A percentile compares a stretch with the other conserved stretches of the same genome.
Evolutionary conservation across 31 red algal species (phyloP).

Genomic region (Porphyra umbilicalis): DNA sequence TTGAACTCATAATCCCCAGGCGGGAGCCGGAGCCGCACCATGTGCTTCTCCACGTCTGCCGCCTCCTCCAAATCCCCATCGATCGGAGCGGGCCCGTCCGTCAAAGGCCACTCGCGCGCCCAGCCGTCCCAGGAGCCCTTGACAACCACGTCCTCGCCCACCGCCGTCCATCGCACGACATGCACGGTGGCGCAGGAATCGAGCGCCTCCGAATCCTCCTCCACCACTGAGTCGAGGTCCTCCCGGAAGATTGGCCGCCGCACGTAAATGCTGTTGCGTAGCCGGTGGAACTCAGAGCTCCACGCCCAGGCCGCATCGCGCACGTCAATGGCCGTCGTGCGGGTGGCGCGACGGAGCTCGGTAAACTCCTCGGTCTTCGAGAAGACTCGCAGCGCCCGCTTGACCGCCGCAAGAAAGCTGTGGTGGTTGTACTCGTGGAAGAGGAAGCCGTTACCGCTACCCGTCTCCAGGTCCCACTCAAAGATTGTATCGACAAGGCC

Average conservation of each 20-base stretch:
- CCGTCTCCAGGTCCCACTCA: constrained; percentile 85
- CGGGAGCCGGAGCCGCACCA: constrained; percentile 50
- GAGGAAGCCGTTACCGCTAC: constrained; percentile 90
- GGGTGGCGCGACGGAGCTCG: constrained; percentile 62
- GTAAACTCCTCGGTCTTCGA: constrained; percentile 84
- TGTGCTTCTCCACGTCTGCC: constrained; percentile 20
- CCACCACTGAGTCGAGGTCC: constrained; percentile 21
- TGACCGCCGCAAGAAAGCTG: constrained; percentile 87
- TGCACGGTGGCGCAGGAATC: constrained; percentile 41
- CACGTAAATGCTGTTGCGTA: constrained; percentile 82
- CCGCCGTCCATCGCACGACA: constrained; percentile 41
- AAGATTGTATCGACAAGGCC: constrained; percentile 95
- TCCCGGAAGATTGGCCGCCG: constrained; percentile 41
- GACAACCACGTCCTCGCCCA: constrained; percentile 48
- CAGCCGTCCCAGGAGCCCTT: constrained; percentile 98
- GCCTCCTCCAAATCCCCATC: constrained; percentile 11
- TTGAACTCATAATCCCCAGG: constrained; percentile 89
- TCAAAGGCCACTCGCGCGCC: constrained; percentile 77
- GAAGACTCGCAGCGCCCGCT: constrained; percentile 90
- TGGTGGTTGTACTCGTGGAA: constrained; percentile 86
- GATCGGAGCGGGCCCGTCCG: neutral
- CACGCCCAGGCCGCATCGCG: constrained; percentile 95
- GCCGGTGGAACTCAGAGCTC: constrained; percentile 89
- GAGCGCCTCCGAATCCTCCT: constrained; percentile 39
- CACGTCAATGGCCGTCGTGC: constrained; percentile 89